A percentile compares a stretch with the other conserved stretches of the same genome.
phyloP scores from a whole-genome alignment of 768 basidiomycete species.

The Termitomyces sp. region DNA sequence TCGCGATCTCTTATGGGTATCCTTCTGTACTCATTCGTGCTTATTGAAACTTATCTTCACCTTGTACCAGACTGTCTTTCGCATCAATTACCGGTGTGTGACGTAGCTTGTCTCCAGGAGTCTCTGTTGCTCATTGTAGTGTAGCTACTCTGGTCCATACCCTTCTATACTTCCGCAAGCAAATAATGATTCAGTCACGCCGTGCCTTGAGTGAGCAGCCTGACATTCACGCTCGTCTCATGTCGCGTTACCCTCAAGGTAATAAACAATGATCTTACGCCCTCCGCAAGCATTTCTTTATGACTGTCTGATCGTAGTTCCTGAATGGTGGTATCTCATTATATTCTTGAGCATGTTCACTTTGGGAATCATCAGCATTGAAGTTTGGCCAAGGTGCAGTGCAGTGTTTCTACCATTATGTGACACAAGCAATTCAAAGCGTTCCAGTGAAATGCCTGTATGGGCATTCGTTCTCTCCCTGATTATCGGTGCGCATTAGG shows the following conservation, averaged over 20 bases:
- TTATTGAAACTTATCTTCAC: neutral
- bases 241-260: constrained; percentile 64
- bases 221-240: constrained; percentile 84
- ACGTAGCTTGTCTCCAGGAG: too few relatives aligned
- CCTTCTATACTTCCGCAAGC: constrained; percentile 71
- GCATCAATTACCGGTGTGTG: constrained; percentile 57
- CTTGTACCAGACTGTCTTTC: constrained; percentile 51
- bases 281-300: neutral
- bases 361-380: constrained; percentile 64
- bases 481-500: constrained; percentile 40
- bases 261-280: neutral
- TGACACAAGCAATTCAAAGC: constrained; percentile 27
- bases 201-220: constrained; percentile 74
- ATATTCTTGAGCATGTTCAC: constrained; percentile 69
- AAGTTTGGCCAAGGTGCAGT: constrained; percentile 53
- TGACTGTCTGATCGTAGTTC: constrained; percentile 33
- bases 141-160: constrained; percentile 66
- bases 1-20: constrained; percentile 69
- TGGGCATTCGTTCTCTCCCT: constrained; percentile 67
- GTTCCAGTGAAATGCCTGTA: constrained; percentile 31
- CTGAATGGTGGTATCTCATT: constrained; percentile 80
- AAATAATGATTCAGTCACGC: constrained; percentile 69
- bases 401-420: neutral
- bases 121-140: neutral
- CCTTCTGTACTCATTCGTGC: neutral